Evolutionary conservation across 176 grass and related monocot genomes (phyloP).

Genomic region (Puccinellia tenuiflora): DNA sequence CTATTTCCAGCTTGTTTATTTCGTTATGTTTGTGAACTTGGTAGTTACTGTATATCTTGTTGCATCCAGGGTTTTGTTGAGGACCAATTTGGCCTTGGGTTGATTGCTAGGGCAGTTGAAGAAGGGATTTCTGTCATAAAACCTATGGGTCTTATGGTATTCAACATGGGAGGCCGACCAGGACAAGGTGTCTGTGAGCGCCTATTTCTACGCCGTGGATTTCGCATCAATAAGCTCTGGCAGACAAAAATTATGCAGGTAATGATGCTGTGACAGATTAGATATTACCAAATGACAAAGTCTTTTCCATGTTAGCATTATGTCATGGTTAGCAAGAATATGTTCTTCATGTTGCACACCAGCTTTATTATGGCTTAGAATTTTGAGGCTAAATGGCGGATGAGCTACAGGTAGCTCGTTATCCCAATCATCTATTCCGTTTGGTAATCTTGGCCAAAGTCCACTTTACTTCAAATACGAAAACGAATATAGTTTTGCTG

Average conservation of each 20-base stretch:
- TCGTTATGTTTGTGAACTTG: slow-evolving; percentile 19
- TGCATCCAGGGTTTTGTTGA: slow-evolving; percentile 80
- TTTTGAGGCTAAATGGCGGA: no score
- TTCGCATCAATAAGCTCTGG: slow-evolving; percentile 90
- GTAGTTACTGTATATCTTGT: background rate
- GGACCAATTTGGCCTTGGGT: slow-evolving; percentile 93
- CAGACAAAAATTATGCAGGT: slow-evolving; percentile 99
- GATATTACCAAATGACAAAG: background rate
- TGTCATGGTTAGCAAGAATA: background rate
- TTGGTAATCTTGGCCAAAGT: no score
- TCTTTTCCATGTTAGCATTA: background rate
- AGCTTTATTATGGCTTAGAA: background rate
- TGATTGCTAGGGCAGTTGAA: slow-evolving; percentile 98
- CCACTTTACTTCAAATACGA: no score
- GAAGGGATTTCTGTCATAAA: slow-evolving; percentile 99
- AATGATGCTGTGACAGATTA: background rate
- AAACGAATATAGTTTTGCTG: no score
- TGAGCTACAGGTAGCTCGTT: no score
- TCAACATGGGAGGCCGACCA: slow-evolving; percentile 98
- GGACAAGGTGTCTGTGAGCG: slow-evolving; percentile 92
- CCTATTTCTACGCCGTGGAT: slow-evolving; percentile 83
- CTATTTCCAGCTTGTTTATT: background rate
- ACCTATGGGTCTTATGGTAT: slow-evolving; percentile 86
- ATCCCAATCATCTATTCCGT: no score
- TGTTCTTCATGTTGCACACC: background rate